A percentile compares a stretch with the other conserved stretches of the same genome.
phyloP scores from a whole-genome alignment of 768 basidiomycete species.

The Pulveroboletus sp. region DNA sequence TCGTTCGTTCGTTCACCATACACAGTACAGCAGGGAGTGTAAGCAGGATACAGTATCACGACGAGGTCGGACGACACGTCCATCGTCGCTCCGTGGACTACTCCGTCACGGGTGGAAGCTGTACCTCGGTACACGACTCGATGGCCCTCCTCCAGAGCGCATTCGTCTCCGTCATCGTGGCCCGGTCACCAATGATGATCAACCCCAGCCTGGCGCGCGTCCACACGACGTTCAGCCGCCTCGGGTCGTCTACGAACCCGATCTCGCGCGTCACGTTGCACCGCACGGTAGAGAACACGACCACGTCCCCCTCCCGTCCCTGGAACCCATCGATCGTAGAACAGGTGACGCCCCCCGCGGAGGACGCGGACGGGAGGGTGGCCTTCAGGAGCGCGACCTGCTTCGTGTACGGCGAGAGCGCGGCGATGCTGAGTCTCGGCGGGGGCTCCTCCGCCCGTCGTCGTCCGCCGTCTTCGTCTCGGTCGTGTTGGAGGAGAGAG shows the following conservation, averaged over 20 bases:
- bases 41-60: too few species aligned
- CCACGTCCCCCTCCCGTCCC: conserved; percentile 62
- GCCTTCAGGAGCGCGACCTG: conserved; percentile 47
- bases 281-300: conserved; percentile 62
- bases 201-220: conserved; percentile 55
- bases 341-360: conserved; percentile 8
- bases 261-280: conserved; percentile 56
- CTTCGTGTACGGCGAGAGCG: conserved; percentile 55
- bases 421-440: conserved; percentile 10
- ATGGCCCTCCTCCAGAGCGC: conserved; percentile 51
- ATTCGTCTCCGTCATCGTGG: conserved; percentile 41
- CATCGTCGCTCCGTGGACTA: background rate
- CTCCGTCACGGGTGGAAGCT: conserved; percentile 5
- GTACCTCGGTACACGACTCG: conserved; percentile 28
- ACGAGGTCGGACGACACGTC: too few species aligned
- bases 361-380: conserved; percentile 22
- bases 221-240: conserved; percentile 58
- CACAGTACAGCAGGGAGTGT: too few species aligned
- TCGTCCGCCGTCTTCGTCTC: background rate
- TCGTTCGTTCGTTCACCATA: too few species aligned
- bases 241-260: conserved; percentile 61
- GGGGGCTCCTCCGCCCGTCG: too few species aligned
- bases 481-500: conserved; percentile 32
- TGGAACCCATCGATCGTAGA: conserved; percentile 47
- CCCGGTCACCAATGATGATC: conserved; percentile 55